phyloP scores from a whole-genome alignment of 1,139 yeast species.

The Hansenula sp. region DNA sequence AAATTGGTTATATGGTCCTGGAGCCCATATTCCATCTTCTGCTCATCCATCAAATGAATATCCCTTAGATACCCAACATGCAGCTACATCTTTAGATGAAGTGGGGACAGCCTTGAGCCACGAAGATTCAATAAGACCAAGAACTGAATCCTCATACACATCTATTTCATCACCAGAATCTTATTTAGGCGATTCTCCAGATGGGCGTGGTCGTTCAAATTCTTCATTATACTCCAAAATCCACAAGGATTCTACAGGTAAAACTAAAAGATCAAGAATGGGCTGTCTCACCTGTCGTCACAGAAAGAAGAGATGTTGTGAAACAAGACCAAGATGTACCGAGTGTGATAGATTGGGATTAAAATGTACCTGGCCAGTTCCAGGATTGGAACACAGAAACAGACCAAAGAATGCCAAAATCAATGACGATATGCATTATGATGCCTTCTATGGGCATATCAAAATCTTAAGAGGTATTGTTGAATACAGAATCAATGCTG shows the following conservation, averaged over 20 bases:
- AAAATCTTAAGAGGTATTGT: slow-evolving; percentile 62
- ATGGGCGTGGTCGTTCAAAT: not conserved
- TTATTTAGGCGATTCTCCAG: not conserved
- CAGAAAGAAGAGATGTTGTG: slow-evolving; percentile 73
- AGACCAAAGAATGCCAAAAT: slow-evolving; percentile 45
- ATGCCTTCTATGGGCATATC: slow-evolving; percentile 55
- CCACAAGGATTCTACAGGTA: slow-evolving; percentile 3
- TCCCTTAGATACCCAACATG: not conserved
- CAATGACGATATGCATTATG: slow-evolving; percentile 42
- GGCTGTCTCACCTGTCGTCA: slow-evolving; percentile 74
- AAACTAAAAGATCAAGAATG: slow-evolving; percentile 27
- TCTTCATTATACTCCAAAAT: not conserved
- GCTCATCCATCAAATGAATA: not conserved
- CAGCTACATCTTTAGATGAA: not conserved
- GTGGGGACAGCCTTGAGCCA: not conserved
- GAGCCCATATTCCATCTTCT: not conserved
- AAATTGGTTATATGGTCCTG: slow-evolving; percentile 1
- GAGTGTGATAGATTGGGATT: slow-evolving; percentile 55
- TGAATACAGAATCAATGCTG: slow-evolving; percentile 14
- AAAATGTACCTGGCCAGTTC: slow-evolving; percentile 50
- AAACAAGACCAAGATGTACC: slow-evolving; percentile 52
- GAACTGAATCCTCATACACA: slow-evolving; percentile 1
- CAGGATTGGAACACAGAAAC: slow-evolving; percentile 45
- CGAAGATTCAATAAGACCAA: slow-evolving; percentile 1
- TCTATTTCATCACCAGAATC: slow-evolving; percentile 1